Percentiles rank a stretch among this genome's conserved stretches.
phyloP scores from a whole-genome alignment of 345 rosid species.

The Eucalyptus marginata region DNA sequence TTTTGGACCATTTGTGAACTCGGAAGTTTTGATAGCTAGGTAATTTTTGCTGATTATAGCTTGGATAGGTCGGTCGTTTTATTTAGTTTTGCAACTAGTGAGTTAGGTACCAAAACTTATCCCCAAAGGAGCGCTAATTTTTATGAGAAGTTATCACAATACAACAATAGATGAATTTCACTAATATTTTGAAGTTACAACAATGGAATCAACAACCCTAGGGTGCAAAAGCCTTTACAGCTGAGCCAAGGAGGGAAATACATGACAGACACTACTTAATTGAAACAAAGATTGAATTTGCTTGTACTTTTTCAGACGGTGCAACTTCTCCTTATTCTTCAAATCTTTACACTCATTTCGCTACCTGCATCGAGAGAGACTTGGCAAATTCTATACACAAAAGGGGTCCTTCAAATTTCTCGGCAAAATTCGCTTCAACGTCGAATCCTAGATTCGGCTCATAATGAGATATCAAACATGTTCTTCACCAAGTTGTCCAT shows the following conservation, averaged over 20 bases:
- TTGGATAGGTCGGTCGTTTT: neutral
- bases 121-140: neutral
- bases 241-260: neutral
- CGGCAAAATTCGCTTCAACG: neutral
- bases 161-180: neutral
- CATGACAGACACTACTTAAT: neutral
- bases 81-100: neutral
- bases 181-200: neutral
- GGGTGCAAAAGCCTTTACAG: neutral
- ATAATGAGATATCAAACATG: conserved; percentile 32
- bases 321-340: neutral
- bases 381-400: neutral
- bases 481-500: conserved; percentile 35
- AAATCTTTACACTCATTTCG: neutral
- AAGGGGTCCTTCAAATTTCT: neutral
- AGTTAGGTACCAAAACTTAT: neutral
- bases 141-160: neutral
- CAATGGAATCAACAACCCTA: neutral
- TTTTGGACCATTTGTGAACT: neutral
- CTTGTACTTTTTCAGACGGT: neutral
- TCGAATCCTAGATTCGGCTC: neutral
- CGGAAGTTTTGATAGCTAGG: neutral
- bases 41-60: neutral
- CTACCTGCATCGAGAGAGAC: neutral
- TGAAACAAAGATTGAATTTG: neutral